Evolutionary conservation across 2,329 filamentous ascomycete genomes (phyloP), one percentile per base, ranked within the genome.

Genomic region (Colletotrichum incanum): DNA sequence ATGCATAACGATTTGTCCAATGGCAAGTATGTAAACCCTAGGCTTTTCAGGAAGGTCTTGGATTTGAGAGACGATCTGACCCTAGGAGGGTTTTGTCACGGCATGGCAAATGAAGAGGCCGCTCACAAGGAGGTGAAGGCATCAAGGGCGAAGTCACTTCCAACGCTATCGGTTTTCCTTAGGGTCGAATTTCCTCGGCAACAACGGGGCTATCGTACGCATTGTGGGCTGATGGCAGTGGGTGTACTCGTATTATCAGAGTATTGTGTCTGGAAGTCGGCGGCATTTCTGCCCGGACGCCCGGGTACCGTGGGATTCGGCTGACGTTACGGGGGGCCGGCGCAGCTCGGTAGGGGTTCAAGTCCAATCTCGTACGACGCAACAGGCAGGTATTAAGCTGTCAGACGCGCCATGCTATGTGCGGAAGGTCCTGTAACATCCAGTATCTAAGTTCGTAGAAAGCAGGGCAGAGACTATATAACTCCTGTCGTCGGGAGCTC

Each of bases 251-350:
- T 11, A 11, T 11, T 37, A 9, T 37, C 34, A 11, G 2, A 11
- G 8, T 37, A 37, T 8, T 37, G 34, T 5, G 7, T 8, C 11
- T 37, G 34, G 5, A 37, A 37, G 43, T 8, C 3, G 20, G 20
- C 20, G 9, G n/a, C 45, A 3, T 11, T 50, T 18, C 4, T 14
- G 34, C 41, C 47, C 31, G 28, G 31, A 31, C 45, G 45, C 60
- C 60, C 60, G 60, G 28, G 11, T 61, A 45, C 28, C 43, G 59
- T 61, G 31, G 59, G 59, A 43, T 61, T 37, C 26, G 28, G 20
- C 12, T 28, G 58, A 20, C 41, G 20, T 31, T 47, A 34, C 58
- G 11, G 14, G 23, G 23, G 59, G 45, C 43, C 23, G 26, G 28
- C 26, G 20, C 39, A 34, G 34, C 54, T 56, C 41, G 41, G 18